Evolutionary conservation across 169 alveolate species (phyloP).

Genomic region (Plasmodium yoelii): DNA sequence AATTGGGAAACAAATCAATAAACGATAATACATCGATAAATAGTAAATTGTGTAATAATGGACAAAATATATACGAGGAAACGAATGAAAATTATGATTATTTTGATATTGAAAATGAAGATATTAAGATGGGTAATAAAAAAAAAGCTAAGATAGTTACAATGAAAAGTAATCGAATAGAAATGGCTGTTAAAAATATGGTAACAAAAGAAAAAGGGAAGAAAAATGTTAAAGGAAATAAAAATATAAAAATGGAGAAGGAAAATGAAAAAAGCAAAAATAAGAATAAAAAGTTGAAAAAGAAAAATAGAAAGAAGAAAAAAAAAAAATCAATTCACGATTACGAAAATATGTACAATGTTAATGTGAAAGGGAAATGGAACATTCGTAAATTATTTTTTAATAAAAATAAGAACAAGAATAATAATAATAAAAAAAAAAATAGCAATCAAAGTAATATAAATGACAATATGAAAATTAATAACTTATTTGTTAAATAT

Average conservation of each 20-base stretch:
- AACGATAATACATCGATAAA: no score
- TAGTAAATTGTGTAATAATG: constrained; percentile 8
- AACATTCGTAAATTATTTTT: neutral
- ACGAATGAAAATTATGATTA: constrained; percentile 8
- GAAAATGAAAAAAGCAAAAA: constrained; percentile 3
- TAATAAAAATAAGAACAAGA: neutral
- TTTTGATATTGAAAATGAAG: constrained; percentile 3
- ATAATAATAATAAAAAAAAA: neutral
- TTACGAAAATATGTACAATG: constrained; percentile 9
- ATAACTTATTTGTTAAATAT: constrained; percentile 37
- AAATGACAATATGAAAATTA: neutral
- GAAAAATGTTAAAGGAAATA: neutral
- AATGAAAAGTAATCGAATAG: neutral
- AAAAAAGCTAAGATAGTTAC: neutral
- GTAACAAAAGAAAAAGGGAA: neutral
- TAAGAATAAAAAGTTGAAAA: neutral
- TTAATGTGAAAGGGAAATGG: neutral
- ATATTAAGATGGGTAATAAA: neutral
- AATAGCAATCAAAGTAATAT: neutral
- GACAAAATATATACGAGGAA: neutral
- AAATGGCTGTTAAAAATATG: neutral
- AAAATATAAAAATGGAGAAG: neutral
- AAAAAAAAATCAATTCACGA: neutral
- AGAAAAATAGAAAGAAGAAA: constrained; percentile 1
- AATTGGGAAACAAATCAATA: no score